Evolutionary conservation across 1,284 basidiomycete species (phyloP), one percentile per base, ranked within the genome.

Genomic region (Microbotryum lychnidis-dioicae): DNA sequence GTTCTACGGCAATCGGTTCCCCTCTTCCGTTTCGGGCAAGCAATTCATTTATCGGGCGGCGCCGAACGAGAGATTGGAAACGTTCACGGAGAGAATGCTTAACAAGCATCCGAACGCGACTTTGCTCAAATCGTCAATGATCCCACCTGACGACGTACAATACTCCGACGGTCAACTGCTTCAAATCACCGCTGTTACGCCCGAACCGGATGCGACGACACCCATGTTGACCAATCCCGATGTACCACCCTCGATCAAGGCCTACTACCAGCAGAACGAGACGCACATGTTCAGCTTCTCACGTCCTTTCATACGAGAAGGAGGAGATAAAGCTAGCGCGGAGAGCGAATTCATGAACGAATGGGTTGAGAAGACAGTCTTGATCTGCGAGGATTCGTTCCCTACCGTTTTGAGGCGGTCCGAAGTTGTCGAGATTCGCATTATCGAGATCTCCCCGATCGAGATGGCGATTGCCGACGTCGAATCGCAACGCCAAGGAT

Each of bases 341-440:
- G 60, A 52, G 23, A 64, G 58, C 60, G 65, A 65, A 49, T 59
- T 69, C 20, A 44, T 65, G 12, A 57, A 67, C 7, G 76, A 81
- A 1, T 97, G 91, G 91, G 78, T 87, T 1, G 91, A 96, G 74
- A 97, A 93, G 79, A 88, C 86, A 0, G 86, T 64, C 20, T 54
- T 68, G 29, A 61, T 70, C 69, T 77, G 76, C 57, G 90, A 93
- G 74, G 90, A 94, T 69, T 81, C 84, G 0, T 91, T 98, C 76
- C 94, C 94, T 0, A 92, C 91, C 0, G 87, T 97, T 4, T 80
- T 97, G 45, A 84, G 89, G 49, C 83, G 94, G 20, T 92, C 91
- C 6, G 91, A 97, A 72, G 84, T 97, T 33, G 79, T 91, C n/a
- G 84, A 83, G 46, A 78, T 85, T 45, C 80, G 85, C 50, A 78